Evolutionary conservation across 768 basidiomycete genomes (phyloP), one percentile per base, ranked within the genome.

Genomic region (Phanerochaete sordida): DNA sequence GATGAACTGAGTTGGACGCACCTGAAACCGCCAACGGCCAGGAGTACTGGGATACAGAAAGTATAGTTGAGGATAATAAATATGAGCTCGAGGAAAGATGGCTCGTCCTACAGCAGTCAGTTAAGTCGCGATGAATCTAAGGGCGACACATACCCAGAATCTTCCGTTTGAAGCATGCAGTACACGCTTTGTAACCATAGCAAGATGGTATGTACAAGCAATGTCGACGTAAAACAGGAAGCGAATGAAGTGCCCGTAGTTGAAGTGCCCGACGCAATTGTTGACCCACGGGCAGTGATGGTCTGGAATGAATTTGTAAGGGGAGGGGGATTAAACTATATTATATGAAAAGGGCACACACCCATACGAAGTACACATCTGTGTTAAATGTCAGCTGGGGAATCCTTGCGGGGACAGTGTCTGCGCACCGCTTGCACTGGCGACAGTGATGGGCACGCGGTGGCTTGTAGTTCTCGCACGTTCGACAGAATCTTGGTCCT

Each of bases 211-310:
- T 21, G 80, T 79, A 68, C 94, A 96, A 2, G 95, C 85, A n/a
- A 93, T 19, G 69, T 97, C 93, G 55, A 98, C 95, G 65, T 81
- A 96, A 74, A 95, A 90, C 0, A 98, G 82, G 76, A 98, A 98
- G 21, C 95, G 90, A 54, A 97, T 76, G 66, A 93, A 93, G 73
- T 91, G 82, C 0, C 89, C 90, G 64, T 97, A 87, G 72, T 98
- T 99, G 75, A 80, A 84, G 71, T 93, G 88, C 0, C 97, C 97
- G 63, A 99, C 90, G 68, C 95, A 96, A 66, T 95, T 98, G 72
- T 93, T 88, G 31, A 94, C 85, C 93, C 92, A 95, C 7, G 92
- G 93, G 70, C 92, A 93, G 68, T 94, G 92, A 67, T 94, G 92
- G 70, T 94, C 92, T 93, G 61, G 21, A 59, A 11, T 24, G 16